Evolutionary conservation across 148 eudicot species (phyloP), one percentile per base, ranked within the genome.

Genomic region (Spergularia marina): DNA sequence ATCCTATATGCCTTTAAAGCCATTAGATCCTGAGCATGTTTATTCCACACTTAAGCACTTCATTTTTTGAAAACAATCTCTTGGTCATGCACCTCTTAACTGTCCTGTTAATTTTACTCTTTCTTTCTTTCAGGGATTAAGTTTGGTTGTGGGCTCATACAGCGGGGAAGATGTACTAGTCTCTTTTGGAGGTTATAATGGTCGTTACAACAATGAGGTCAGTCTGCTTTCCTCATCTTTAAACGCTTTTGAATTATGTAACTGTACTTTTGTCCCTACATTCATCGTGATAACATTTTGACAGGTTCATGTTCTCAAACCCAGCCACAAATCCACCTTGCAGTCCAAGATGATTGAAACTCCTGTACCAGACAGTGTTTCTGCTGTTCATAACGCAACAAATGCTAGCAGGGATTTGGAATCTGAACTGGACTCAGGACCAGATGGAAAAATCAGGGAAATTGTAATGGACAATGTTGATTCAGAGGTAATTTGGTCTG

Each of bases 181-280:
- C 69, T 82, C 97, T 63, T 96, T 96, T 81, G 99, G 99, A 80
- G 99, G 99, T 60, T 96, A 96, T 77, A 96, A 92, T 76, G 99
- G 99, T 53, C 93, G 89, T 61, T 96, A 92, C 91, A 96, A 83
- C 86, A 96, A 92, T 77, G 97, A 96, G 95, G 99, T 96, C 63
- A 66, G 65, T 23, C 61, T 51, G 20, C 14, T 41, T 16, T 21
- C 53, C 66, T 15, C 36, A 39, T 13, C 15, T 41, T 63, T 4
- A 30, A 7, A 13, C 5, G n/a, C 1, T 57, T 56, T 56, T 15
- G 11, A 34, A n/a, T 23, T 60, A 67, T 70, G 30, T 62, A 80
- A 52, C 1, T 36, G 44, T 36, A 58, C 47, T 49, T 13, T 73
- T 75, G 44, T 77, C 60, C 57, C 51, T 47, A 7, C 55, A 64